A percentile compares a stretch with the other conserved stretches of the same genome.
phyloP scores from a whole-genome alignment of 73 alveolate species.

The Urostyla sp. region DNA sequence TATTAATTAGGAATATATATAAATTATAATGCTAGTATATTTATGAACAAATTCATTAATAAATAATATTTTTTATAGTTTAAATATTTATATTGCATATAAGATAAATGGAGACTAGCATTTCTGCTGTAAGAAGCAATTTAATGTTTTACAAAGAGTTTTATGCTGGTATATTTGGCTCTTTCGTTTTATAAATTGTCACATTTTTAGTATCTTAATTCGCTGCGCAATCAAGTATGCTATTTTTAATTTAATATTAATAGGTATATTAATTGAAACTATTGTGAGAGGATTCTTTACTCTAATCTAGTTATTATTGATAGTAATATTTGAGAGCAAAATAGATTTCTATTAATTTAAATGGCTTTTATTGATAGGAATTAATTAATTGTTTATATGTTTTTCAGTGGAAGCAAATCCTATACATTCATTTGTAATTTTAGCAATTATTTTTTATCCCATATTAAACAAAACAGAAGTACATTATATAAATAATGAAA shows the following conservation, averaged over 20 bases:
- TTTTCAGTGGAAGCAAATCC: constrained; percentile 9
- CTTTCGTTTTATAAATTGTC: constrained; percentile 10
- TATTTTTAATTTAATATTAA: not conserved
- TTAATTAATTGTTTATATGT: not conserved
- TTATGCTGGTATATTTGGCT: constrained; percentile 23
- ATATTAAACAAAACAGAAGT: not conserved
- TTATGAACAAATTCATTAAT: too few relatives aligned
- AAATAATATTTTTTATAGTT: too few relatives aligned
- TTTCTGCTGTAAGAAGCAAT: constrained; percentile 30
- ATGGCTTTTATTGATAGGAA: constrained; percentile 1
- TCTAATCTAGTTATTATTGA: constrained; percentile 23
- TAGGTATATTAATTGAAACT: constrained; percentile 26
- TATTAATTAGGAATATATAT: too few relatives aligned
- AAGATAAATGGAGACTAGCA: too few relatives aligned
- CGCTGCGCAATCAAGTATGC: constrained; percentile 1
- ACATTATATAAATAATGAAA: not conserved
- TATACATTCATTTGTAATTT: not conserved
- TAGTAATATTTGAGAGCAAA: constrained; percentile 5
- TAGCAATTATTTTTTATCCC: constrained; percentile 25
- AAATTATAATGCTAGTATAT: too few relatives aligned
- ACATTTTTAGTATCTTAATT: constrained; percentile 23
- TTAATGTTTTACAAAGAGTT: constrained; percentile 21
- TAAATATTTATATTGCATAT: too few relatives aligned
- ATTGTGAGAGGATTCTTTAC: constrained; percentile 43
- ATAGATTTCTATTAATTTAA: constrained; percentile 36